phyloP scores from a whole-genome alignment of 192 early-diverging fungal species.

The Coemansia erecta region DNA sequence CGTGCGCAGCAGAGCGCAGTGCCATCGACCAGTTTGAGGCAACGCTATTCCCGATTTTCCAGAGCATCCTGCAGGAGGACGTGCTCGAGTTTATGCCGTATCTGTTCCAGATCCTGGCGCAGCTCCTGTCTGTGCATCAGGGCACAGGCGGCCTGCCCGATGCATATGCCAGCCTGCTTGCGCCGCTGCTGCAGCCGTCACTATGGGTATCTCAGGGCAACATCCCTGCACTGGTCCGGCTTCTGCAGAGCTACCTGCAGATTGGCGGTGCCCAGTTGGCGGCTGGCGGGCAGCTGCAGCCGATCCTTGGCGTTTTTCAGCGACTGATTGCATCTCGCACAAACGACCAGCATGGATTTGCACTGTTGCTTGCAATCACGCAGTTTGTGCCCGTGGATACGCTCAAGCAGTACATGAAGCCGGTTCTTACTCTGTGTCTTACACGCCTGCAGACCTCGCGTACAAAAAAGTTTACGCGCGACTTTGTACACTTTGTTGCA shows the following conservation, averaged over 20 bases:
- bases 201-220: conserved; percentile 90
- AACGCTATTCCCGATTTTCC: conserved; percentile 85
- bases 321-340: conserved; percentile 81
- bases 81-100: conserved; percentile 94
- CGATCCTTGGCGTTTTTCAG: conserved; percentile 92
- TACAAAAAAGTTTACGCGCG: conserved; percentile 34
- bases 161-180: conserved; percentile 70
- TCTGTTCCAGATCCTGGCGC: conserved; percentile 93
- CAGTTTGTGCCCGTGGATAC: conserved; percentile 69
- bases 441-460: conserved; percentile 53
- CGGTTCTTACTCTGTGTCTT: conserved; percentile 61
- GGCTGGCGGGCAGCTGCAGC: conserved; percentile 66
- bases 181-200: conserved; percentile 75
- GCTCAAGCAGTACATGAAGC: conserved; percentile 56
- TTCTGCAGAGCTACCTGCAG: conserved; percentile 83
- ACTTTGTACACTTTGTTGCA: conserved; percentile 45
- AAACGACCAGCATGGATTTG: conserved; percentile 85
- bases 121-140: conserved; percentile 77
- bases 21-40: conserved; percentile 81
- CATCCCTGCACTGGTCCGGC: conserved; percentile 88
- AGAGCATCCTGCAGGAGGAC: conserved; percentile 79
- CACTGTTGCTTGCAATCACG: conserved; percentile 75
- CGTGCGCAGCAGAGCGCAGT: conserved; percentile 67
- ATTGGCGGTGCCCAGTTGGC: conserved; percentile 71
- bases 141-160: conserved; percentile 61